Evolutionary conservation across 2,329 filamentous ascomycete species (phyloP).

Genomic region (Periconia sp.): DNA sequence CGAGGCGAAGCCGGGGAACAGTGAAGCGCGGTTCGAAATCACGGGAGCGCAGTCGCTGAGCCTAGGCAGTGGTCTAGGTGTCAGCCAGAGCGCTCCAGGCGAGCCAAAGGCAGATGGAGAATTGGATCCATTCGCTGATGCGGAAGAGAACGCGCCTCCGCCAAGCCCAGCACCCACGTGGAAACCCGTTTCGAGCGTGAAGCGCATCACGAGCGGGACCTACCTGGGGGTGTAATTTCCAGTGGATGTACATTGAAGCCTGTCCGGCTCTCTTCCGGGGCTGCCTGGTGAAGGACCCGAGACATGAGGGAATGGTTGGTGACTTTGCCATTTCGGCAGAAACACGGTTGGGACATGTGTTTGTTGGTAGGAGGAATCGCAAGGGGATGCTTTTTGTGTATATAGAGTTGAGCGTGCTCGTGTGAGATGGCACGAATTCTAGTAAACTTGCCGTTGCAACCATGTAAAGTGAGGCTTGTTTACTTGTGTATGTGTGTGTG

Average conservation of each 20-base stretch:
- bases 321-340: no score
- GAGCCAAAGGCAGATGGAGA: constrained; percentile 48
- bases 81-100: constrained; percentile 50
- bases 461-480: constrained; percentile 1
- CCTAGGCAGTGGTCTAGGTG: constrained; percentile 69
- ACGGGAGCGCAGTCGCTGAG: constrained; percentile 53
- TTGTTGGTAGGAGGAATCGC: not conserved
- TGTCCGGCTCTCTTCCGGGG: no score
- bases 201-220: constrained; percentile 46
- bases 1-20: constrained; percentile 72
- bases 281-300: no score
- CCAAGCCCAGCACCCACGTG: constrained; percentile 33
- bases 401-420: not conserved
- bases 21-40: constrained; percentile 86
- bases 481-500: no score
- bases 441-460: no score
- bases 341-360: no score
- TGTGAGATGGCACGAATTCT: no score
- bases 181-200: constrained; percentile 42
- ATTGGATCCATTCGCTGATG: constrained; percentile 76
- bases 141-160: constrained; percentile 46
- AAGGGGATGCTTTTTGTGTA: constrained; percentile 1
- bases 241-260: no score
- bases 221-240: constrained; percentile 43
- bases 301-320: not conserved